These are phyloP conservation scores for Gigaspora rosea DNA, from an alignment of 192 early-diverging fungal species.

Conservation along the genomic window DNA sequence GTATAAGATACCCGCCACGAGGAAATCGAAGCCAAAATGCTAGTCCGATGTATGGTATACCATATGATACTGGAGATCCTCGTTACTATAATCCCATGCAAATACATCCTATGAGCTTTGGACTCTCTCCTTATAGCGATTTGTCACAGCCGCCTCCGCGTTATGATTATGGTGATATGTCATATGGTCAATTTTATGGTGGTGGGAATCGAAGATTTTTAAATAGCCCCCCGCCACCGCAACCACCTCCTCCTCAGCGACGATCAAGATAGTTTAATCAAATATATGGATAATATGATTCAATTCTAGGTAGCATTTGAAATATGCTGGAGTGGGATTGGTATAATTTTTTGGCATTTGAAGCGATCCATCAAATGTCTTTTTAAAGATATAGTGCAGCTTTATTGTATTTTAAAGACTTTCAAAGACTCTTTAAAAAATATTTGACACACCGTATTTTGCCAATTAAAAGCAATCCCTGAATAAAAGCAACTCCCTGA, in stretches of 20 bases:
- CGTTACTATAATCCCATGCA: slow-evolving; percentile 31
- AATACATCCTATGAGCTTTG: slow-evolving; percentile 25
- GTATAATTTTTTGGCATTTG: too few species aligned
- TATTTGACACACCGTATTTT: too few species aligned
- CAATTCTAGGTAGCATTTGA: too few species aligned
- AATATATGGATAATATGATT: neutral
- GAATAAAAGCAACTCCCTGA: too few species aligned
- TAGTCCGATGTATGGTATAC: slow-evolving; percentile 27
- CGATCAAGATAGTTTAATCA: slow-evolving; percentile 19
- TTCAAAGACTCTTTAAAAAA: too few species aligned
- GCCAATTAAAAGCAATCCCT: too few species aligned
- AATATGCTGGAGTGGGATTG: too few species aligned
- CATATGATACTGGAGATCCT: slow-evolving; percentile 31
- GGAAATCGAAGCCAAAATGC: slow-evolving; percentile 17
- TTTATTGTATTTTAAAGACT: too few species aligned
- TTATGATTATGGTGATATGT: slow-evolving; percentile 34
- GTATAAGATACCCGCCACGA: slow-evolving; percentile 25
- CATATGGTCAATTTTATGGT: slow-evolving; percentile 28
- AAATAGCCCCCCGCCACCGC: slow-evolving; percentile 21
- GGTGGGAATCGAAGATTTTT: slow-evolving; percentile 32
- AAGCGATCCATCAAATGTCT: too few species aligned
- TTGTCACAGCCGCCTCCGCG: slow-evolving; percentile 21
- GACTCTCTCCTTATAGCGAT: slow-evolving; percentile 27
- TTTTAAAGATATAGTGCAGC: too few species aligned
- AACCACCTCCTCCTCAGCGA: slow-evolving; percentile 18